These are phyloP conservation scores for Pezicula radicicola DNA, from an alignment of 2,329 filamentous ascomycete genomes.

Conservation along the genomic window DNA sequence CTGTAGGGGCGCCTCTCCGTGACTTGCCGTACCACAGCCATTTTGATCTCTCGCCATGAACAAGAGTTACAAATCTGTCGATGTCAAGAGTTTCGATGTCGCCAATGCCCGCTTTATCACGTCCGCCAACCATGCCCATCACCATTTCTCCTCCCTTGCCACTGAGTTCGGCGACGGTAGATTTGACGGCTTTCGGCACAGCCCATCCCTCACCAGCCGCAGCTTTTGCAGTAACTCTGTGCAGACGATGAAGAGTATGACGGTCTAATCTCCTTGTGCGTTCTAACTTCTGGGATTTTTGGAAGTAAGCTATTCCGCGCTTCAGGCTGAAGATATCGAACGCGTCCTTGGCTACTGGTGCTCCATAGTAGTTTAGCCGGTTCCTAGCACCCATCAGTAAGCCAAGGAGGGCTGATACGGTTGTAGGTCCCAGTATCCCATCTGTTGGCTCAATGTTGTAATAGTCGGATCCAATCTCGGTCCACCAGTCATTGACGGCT, in stretches of 20 bases:
- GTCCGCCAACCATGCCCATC: constrained; percentile 82
- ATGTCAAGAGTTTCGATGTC: constrained; percentile 92
- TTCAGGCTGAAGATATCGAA: constrained; percentile 85
- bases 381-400: constrained; percentile 89
- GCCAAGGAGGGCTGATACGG: constrained; percentile 82
- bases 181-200: constrained; percentile 91
- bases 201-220: constrained; percentile 88
- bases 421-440: constrained; percentile 87
- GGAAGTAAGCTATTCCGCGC: constrained; percentile 81
- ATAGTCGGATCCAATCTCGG: constrained; percentile 84
- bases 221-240: constrained; percentile 83
- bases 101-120: constrained; percentile 84
- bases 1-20: constrained; percentile 52
- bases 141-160: constrained; percentile 94
- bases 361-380: constrained; percentile 78
- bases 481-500: constrained; percentile 94
- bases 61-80: constrained; percentile 74
- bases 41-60: constrained; percentile 79
- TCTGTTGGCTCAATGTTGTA: constrained; percentile 92
- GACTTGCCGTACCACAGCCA: constrained; percentile 96
- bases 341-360: constrained; percentile 83
- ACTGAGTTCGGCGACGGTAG: constrained; percentile 87
- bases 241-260: constrained; percentile 76
- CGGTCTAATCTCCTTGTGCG: constrained; percentile 78
- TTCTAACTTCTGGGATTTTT: constrained; percentile 81